Evolutionary conservation across 2,329 filamentous ascomycete species (phyloP).

Genomic region (Trichophyton mentagrophytes): DNA sequence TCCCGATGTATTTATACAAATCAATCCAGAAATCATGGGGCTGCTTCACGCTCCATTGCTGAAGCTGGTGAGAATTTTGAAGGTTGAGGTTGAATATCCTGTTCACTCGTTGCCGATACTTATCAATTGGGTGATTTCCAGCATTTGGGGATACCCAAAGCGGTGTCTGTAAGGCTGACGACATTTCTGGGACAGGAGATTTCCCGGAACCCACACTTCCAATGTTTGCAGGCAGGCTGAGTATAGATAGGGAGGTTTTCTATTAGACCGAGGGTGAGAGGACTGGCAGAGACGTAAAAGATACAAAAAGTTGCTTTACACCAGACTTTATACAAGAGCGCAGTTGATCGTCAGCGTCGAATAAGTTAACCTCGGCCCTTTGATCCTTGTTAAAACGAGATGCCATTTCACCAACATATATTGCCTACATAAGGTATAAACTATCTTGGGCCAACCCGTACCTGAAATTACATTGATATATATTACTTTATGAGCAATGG

Average conservation of each 20-base stretch:
- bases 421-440: too few relatives aligned
- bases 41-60: conserved; percentile 29
- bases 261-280: background rate
- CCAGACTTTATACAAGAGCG: too few relatives aligned
- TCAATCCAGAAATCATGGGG: conserved; percentile 34
- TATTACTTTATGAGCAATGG: too few relatives aligned
- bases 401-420: background rate
- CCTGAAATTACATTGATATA: too few relatives aligned
- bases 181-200: background rate
- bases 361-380: background rate
- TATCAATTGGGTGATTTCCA: conserved; percentile 12
- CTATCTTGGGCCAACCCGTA: too few relatives aligned
- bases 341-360: background rate
- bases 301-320: too few relatives aligned
- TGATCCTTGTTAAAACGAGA: background rate
- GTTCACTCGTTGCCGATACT: conserved; percentile 13
- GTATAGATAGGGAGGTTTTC: background rate
- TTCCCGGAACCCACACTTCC: background rate
- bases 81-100: conserved; percentile 10
- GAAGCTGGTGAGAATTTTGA: conserved; percentile 24
- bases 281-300: background rate
- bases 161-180: background rate
- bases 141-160: conserved; percentile 13
- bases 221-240: too few relatives aligned
- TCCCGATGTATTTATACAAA: conserved; percentile 27